phyloP scores from a whole-genome alignment of 495 filamentous ascomycete genomes.

The Chlorociboria aeruginascens region DNA sequence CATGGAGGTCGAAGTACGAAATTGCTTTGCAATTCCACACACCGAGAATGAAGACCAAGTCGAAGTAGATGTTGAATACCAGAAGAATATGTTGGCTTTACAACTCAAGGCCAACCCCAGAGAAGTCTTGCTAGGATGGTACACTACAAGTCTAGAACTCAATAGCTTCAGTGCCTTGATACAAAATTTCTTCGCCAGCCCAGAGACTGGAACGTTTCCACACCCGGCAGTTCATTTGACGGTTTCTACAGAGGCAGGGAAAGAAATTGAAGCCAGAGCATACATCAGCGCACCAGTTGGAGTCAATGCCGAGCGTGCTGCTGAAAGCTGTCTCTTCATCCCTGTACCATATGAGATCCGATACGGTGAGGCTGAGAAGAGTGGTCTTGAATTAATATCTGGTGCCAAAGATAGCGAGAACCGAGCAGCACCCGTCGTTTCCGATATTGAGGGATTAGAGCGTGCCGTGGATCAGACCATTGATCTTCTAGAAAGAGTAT shows the following conservation, averaged over 20 bases:
- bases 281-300: slow-evolving; percentile 94
- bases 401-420: slow-evolving; percentile 69
- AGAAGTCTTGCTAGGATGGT: slow-evolving; percentile 94
- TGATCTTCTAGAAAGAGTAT: slow-evolving; percentile 78
- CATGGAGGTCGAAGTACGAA: slow-evolving; percentile 86
- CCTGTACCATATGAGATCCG: slow-evolving; percentile 89
- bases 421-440: slow-evolving; percentile 55
- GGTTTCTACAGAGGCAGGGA: slow-evolving; percentile 73
- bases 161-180: slow-evolving; percentile 98
- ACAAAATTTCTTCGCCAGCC: slow-evolving; percentile 97
- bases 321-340: slow-evolving; percentile 91
- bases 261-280: slow-evolving; percentile 72
- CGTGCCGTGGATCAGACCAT: slow-evolving; percentile 73
- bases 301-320: slow-evolving; percentile 84
- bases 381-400: slow-evolving; percentile 75
- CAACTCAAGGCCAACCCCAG: slow-evolving; percentile 89
- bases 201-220: slow-evolving; percentile 92
- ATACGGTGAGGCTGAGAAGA: slow-evolving; percentile 84
- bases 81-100: slow-evolving; percentile 94
- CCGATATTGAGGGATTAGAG: slow-evolving; percentile 81
- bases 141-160: slow-evolving; percentile 87
- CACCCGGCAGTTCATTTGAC: slow-evolving; percentile 95
- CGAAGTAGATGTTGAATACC: slow-evolving; percentile 98
- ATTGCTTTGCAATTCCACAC: slow-evolving; percentile 94
- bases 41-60: slow-evolving; percentile 97